Conservation (phyloP, 495 filamentous ascomycete species). For the Neurospora sp. region DNA sequence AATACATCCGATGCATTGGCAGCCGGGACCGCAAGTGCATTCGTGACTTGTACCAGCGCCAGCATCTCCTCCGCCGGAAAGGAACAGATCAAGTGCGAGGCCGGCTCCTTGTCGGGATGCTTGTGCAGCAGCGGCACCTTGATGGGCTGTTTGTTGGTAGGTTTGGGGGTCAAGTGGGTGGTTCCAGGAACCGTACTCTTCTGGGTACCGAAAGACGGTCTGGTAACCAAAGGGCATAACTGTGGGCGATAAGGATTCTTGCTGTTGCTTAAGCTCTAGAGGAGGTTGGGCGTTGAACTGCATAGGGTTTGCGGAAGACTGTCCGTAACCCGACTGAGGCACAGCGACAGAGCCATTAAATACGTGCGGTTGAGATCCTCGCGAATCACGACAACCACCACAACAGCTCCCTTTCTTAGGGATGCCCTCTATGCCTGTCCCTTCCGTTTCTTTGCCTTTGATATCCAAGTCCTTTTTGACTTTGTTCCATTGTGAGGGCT, state of each 20-base stretch:
- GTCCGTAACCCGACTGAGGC: conserved; percentile 3
- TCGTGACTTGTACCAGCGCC: conserved; percentile 32
- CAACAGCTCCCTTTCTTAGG: conserved; percentile 1
- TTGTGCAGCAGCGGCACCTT: background rate
- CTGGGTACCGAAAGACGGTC: conserved; percentile 28
- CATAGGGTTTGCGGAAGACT: conserved; percentile 3
- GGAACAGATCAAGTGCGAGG: background rate
- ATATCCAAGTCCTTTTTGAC: background rate
- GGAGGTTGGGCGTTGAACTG: conserved; percentile 10
- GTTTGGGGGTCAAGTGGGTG: conserved; percentile 30
- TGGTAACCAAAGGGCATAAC: conserved; percentile 4
- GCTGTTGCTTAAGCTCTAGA: conserved; percentile 7
- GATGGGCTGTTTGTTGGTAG: conserved; percentile 23
- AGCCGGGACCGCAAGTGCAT: conserved; percentile 56
- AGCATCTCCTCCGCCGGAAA: conserved; percentile 1
- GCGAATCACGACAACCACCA: background rate
- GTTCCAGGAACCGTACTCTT: conserved; percentile 32
- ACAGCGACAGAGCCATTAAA: conserved; percentile 2
- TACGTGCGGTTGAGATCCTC: background rate
- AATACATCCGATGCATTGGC: conserved; percentile 59
- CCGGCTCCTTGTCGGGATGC: conserved; percentile 1
- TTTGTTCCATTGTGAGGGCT: background rate
- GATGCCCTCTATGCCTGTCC: background rate
- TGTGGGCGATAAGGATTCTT: background rate
- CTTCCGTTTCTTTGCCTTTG: background rate